Percentiles rank a stretch among this genome's conserved stretches.
Conservation (phyloP, 495 filamentous ascomycete species). For the Thozetella sp. region DNA sequence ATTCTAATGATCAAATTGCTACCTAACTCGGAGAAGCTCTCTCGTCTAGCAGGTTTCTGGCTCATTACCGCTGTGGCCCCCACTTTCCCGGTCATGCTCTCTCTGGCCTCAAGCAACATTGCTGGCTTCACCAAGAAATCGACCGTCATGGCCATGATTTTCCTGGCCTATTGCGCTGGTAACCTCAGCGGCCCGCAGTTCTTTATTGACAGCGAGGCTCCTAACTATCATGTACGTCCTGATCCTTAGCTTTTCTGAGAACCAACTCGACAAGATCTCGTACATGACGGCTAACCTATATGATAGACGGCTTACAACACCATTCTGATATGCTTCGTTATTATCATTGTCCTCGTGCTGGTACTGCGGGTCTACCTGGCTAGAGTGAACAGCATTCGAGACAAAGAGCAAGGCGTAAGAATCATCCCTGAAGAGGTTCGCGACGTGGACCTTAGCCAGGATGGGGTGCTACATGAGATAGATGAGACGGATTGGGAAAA, state of each 20-base stretch:
- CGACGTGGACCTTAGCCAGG: background rate
- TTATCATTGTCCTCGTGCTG: background rate
- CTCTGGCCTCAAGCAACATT: background rate
- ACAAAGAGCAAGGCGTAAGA: background rate
- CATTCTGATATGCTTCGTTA: background rate
- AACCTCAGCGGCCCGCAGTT: background rate
- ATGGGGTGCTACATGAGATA: background rate
- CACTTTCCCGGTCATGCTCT: background rate
- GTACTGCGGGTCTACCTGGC: background rate
- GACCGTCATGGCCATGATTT: conserved; percentile 1
- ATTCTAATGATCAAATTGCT: conserved; percentile 2
- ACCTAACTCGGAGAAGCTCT: background rate
- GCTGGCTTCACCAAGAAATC: background rate
- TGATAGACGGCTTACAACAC: background rate
- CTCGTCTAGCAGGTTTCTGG: background rate
- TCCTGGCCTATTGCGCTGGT: background rate
- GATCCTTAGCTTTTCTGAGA: background rate
- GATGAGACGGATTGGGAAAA: background rate
- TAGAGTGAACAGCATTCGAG: background rate
- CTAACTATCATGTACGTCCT: background rate
- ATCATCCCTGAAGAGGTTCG: background rate
- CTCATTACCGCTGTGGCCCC: background rate
- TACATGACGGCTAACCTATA: background rate
- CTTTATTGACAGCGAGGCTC: background rate
- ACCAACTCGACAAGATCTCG: background rate